These are phyloP conservation scores for Lactarius deliciosus DNA, from an alignment of 768 basidiomycete species.

Conservation along the genomic window DNA sequence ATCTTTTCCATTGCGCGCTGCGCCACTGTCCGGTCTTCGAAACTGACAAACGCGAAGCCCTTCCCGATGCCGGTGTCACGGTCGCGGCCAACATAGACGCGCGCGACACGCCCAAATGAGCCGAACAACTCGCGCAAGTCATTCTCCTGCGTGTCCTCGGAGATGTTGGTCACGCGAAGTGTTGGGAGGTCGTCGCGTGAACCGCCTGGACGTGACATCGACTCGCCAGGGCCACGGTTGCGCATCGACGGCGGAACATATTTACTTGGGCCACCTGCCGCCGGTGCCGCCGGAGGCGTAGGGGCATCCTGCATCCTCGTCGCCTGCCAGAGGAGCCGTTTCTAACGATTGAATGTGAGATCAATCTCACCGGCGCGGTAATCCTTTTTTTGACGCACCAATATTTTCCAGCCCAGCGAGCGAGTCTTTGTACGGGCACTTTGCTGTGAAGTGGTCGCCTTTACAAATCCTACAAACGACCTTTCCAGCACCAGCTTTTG, in stretches of 20 bases:
- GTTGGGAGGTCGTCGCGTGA: slow-evolving; percentile 92
- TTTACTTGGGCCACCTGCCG: slow-evolving; percentile 29
- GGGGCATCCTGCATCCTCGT: slow-evolving; percentile 40
- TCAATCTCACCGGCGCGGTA: slow-evolving; percentile 8
- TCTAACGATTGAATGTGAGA: slow-evolving; percentile 34
- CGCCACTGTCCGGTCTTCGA: slow-evolving; percentile 76
- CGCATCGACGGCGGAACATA: slow-evolving; percentile 32
- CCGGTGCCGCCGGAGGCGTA: slow-evolving; percentile 18
- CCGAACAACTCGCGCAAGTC: slow-evolving; percentile 92
- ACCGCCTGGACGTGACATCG: slow-evolving; percentile 39
- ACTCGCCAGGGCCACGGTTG: slow-evolving; percentile 30
- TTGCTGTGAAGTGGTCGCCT: slow-evolving; percentile 96
- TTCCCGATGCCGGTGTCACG: slow-evolving; percentile 93
- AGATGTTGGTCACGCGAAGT: slow-evolving; percentile 94
- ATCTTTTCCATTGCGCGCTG: slow-evolving; percentile 91
- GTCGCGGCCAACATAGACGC: slow-evolving; percentile 94
- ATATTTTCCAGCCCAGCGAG: slow-evolving; percentile 69
- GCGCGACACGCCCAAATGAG: slow-evolving; percentile 76
- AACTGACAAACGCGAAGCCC: slow-evolving; percentile 97
- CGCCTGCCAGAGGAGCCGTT: slow-evolving; percentile 39
- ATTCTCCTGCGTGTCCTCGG: slow-evolving; percentile 91
- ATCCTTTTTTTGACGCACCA: slow-evolving; percentile 41
- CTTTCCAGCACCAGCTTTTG: slow-evolving; percentile 78
- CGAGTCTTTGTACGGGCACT: slow-evolving; percentile 97
- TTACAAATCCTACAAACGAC: slow-evolving; percentile 84